A percentile compares a stretch with the other conserved stretches of the same genome.
Evolutionary conservation across 139 green algal genomes (phyloP).

Genomic region (Volvox reticuliferus): DNA sequence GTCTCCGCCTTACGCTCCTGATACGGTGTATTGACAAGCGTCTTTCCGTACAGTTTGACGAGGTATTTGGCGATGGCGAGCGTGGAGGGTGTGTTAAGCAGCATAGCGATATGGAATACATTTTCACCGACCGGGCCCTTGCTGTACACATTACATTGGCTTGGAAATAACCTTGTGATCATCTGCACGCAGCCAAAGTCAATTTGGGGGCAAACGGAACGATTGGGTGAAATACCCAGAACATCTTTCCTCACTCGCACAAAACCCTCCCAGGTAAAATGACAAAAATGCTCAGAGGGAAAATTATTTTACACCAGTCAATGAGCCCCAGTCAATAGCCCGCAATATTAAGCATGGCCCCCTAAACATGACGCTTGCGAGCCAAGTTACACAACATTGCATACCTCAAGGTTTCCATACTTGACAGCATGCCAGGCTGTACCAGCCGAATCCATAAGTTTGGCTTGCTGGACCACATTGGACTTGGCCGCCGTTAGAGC

Average conservation of each 20-base stretch:
- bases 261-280: too few species aligned
- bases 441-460: slow-evolving; percentile 70
- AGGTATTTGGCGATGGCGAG: slow-evolving; percentile 74
- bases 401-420: slow-evolving; percentile 72
- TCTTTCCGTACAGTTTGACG: slow-evolving; percentile 70
- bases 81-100: slow-evolving; percentile 73
- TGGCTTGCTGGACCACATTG: slow-evolving; percentile 50
- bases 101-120: slow-evolving; percentile 71
- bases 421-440: slow-evolving; percentile 75
- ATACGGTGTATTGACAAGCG: slow-evolving; percentile 71
- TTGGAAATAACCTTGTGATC: slow-evolving; percentile 72
- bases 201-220: background rate
- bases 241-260: too few species aligned
- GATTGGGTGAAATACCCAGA: too few species aligned
- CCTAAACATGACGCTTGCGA: too few species aligned
- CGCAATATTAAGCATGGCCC: too few species aligned
- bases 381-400: background rate
- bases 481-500: slow-evolving; percentile 27
- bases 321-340: too few species aligned
- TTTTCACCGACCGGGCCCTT: slow-evolving; percentile 75
- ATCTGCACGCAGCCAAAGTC: slow-evolving; percentile 50
- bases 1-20: slow-evolving; percentile 63
- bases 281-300: too few species aligned
- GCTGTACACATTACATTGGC: slow-evolving; percentile 68
- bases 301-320: too few species aligned